Conservation (phyloP, 139 green algal genomes). For the Chlamydomonas schloesseri region DNA sequence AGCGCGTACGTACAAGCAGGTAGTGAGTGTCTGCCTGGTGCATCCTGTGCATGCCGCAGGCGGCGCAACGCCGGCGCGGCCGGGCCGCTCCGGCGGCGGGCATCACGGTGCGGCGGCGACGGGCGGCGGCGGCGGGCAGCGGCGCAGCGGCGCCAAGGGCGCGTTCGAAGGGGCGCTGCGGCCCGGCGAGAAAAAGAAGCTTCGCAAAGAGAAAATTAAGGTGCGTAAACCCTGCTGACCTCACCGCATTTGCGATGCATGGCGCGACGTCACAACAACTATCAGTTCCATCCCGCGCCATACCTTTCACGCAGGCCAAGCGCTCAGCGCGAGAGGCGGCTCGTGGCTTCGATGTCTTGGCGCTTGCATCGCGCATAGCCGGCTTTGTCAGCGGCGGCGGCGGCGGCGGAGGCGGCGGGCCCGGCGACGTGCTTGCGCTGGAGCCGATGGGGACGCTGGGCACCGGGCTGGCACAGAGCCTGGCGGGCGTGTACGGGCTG, state of each 20-base stretch:
- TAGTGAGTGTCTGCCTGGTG: no score
- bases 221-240: no score
- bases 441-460: constrained; percentile 42
- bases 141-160: constrained; percentile 46
- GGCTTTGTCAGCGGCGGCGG: constrained; percentile 32
- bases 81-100: background rate
- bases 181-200: constrained; percentile 64
- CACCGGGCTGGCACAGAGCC: constrained; percentile 1
- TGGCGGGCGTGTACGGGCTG: constrained; percentile 35
- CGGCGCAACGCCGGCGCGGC: constrained; percentile 30
- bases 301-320: constrained; percentile 50
- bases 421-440: constrained; percentile 53
- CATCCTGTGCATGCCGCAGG: no score
- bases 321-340: constrained; percentile 39
- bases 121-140: background rate
- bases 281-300: no score
- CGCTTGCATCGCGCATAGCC: constrained; percentile 29
- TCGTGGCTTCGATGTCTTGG: constrained; percentile 41
- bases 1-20: no score
- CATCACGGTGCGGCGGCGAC: background rate
- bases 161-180: constrained; percentile 55
- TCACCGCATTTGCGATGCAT: no score
- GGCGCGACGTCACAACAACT: no score
- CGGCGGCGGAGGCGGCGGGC: no score
- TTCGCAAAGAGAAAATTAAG: constrained; percentile 58